Conservation (phyloP, 179 eudicot species). For the Spinacia oleracea region DNA sequence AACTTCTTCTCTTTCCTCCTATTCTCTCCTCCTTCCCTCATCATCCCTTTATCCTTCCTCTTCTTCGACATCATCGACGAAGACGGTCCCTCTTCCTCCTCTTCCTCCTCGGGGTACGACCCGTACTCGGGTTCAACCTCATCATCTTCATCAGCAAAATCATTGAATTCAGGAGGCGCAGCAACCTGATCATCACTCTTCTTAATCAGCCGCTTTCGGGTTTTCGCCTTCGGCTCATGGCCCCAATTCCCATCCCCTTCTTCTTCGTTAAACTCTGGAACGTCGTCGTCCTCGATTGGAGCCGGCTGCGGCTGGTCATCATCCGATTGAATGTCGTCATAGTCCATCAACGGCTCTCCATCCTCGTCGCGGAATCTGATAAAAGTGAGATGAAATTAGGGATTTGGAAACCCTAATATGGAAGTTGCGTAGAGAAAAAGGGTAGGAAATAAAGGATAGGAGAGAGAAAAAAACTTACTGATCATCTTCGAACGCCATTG, state of each 20-base stretch:
- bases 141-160: constrained; percentile 44
- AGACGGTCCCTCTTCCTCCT: constrained; percentile 28
- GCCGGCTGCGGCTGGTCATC: constrained; percentile 37
- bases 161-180: constrained; percentile 41
- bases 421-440: too few relatives aligned
- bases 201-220: constrained; percentile 70
- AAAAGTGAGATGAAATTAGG: neutral
- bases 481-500: constrained; percentile 59
- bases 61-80: constrained; percentile 36
- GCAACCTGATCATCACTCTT: constrained; percentile 41
- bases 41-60: constrained; percentile 60
- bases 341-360: constrained; percentile 76
- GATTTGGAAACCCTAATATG: constrained; percentile 32
- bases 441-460: neutral
- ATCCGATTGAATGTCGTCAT: constrained; percentile 53
- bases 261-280: constrained; percentile 25
- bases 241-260: constrained; percentile 38
- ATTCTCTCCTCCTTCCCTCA: constrained; percentile 40
- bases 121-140: constrained; percentile 37
- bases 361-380: constrained; percentile 62
- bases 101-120: constrained; percentile 22
- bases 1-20: constrained; percentile 41
- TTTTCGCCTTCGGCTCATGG: constrained; percentile 40
- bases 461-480: constrained; percentile 42
- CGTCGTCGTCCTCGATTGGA: constrained; percentile 35